Evolutionary conservation across 306 rosid genomes (phyloP), one percentile per base, ranked within the genome.

Genomic region (Trifolium repens): DNA sequence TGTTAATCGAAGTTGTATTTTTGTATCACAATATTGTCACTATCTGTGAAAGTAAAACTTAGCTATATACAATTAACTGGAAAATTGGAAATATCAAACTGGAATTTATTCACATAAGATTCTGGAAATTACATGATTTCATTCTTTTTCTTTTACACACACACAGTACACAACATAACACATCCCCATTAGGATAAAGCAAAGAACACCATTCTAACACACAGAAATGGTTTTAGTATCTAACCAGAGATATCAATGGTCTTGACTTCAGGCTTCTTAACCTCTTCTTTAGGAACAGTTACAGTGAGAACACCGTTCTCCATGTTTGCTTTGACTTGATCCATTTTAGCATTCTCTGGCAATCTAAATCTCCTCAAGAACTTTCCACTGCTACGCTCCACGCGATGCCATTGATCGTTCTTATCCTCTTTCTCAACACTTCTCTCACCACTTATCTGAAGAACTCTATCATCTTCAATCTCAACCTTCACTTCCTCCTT

Each of bases 241-340:
- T 5, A 73, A 60, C 74, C 75, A 24, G 84, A 79, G 16, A 85
- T 85, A 2, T 85, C 52, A 7, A 82, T 69, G 26, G 76, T 27
- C 27, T 71, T 86, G 5, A 80, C 67, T 3, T 73, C 75, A 2
- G 50, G 11, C n/a, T 62, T 83, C 79, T 80, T 78, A 5, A 27
- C 8, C 8, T 60, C 71, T 53, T 57, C 53, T 52, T 80, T 83
- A 0, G 89, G 87, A 32, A 86, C 81, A 0, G 83, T 86, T 0
- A 85, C 77, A 32, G 83, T 80, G 1, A 85, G 79, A 55, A 85
- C 89, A 0, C 85, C 89, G 16, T 83, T 71, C 12, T 70, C 79
- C 79, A 86, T 77, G 0, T 81, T 37, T 6, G 89, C 89, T 32
- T 52, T 77, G 9, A 83, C 79, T 26, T 83, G 66, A 4, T 61